Evolutionary conservation across 257 asterid genomes (phyloP), one percentile per base, ranked within the genome.

Genomic region (Solanum clarkiae): DNA sequence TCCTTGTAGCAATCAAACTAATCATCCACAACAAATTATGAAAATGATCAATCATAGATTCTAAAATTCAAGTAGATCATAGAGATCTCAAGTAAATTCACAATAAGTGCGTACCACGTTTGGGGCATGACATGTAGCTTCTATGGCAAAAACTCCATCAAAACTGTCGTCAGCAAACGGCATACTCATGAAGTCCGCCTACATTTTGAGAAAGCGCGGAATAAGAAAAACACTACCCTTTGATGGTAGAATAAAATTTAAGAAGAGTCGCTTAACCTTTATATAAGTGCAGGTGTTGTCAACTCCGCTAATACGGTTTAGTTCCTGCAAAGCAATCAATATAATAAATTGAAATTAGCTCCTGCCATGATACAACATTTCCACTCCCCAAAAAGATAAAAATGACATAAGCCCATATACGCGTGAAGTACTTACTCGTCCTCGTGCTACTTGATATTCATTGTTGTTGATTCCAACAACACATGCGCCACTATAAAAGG

Each of bases 61-160:
- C 45, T 49, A 75, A 26, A 51, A 51, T 77, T 26, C 82, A 77
- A 26, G 82, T 26, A 49, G 42, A 68, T 32, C 18, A 15, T 5
- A 29, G 45, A 66, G 12, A 15, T 66, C 22, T 11, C 32, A 13
- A 68, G 13, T 15, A 32, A 68, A 14, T 15, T 51, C 63, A 51
- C 63, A 4, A 77, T 32, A 0, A 75, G 47, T 14, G 11, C 40
- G 1, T 14, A 82, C 85, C 85, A 82, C 85, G 29, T 82, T 26
- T 60, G 85, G 85, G 55, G 85, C 85, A 49, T 82, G 85, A 17
- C 85, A 82, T 9, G 85, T 82, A 62, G 85, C 85, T 82, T 82
- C 85, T 60, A 82, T 82, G 40, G 85, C 77, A 15, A 82, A 82
- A 40, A 82, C 62, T 82, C 75, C 85, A 49, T 82, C 85, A 59